These are phyloP conservation scores for Sonneratia alba DNA, from an alignment of 345 rosid species.

Conservation along the genomic window DNA sequence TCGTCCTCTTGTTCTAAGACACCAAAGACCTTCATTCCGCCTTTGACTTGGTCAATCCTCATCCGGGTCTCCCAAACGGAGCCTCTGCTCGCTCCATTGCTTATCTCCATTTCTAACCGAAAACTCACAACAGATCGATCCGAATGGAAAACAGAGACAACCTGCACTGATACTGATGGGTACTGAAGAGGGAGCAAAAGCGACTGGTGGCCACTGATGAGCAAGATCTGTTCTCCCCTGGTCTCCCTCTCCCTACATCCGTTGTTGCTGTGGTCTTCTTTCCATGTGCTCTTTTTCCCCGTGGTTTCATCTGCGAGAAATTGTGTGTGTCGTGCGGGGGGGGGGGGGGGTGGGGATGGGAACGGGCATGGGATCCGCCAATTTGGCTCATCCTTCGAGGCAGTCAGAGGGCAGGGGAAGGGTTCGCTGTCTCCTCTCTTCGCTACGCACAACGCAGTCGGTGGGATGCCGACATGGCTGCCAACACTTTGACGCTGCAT, in stretches of 20 bases:
- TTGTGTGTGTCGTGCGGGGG: background rate
- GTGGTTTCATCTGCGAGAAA: background rate
- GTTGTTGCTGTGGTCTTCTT: background rate
- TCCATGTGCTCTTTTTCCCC: background rate
- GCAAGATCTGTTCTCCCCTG: background rate
- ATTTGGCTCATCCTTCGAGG: background rate
- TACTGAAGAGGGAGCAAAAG: background rate
- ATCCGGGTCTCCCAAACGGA: constrained; percentile 86
- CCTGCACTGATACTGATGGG: too few relatives aligned
- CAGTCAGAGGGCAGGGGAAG: background rate
- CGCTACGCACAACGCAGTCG: too few relatives aligned
- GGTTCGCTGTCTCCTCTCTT: too few relatives aligned
- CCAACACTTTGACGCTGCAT: too few relatives aligned
- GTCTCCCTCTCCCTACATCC: background rate
- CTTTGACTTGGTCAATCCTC: constrained; percentile 55
- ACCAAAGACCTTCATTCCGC: constrained; percentile 51
- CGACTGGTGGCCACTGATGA: background rate
- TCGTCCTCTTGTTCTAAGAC: constrained; percentile 7
- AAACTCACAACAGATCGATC: too few relatives aligned
- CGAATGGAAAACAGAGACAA: too few relatives aligned
- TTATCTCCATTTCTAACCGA: background rate
- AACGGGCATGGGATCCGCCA: background rate
- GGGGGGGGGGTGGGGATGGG: background rate
- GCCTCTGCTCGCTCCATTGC: constrained; percentile 37
- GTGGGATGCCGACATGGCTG: too few relatives aligned